These are phyloP conservation scores for Wickerhamomyces chambardii DNA, from an alignment of 805 yeast genomes.

Conservation along the genomic window DNA sequence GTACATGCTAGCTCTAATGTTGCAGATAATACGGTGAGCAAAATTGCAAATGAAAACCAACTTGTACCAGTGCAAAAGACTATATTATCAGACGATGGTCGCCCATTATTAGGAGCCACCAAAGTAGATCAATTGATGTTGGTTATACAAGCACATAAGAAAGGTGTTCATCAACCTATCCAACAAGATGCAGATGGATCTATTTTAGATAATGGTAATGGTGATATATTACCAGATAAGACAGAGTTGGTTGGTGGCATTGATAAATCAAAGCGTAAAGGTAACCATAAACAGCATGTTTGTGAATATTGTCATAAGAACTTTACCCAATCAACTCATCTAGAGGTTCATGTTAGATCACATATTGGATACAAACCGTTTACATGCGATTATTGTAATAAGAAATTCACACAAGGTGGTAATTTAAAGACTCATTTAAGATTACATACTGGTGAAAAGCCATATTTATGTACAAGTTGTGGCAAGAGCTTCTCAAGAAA, in stretches of 20 bases:
- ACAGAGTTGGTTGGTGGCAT: conserved; percentile 73
- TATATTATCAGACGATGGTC: conserved; percentile 46
- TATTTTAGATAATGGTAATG: conserved; percentile 42
- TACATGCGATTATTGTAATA: conserved; percentile 69
- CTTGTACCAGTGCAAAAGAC: conserved; percentile 38
- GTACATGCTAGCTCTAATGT: too few species aligned
- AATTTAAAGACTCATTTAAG: conserved; percentile 79
- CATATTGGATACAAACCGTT: conserved; percentile 86
- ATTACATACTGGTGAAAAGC: conserved; percentile 88
- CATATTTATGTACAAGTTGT: conserved; percentile 74
- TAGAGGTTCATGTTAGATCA: conserved; percentile 82
- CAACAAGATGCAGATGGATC: conserved; percentile 64
- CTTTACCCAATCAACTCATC: conserved; percentile 84
- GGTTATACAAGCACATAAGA: conserved; percentile 80
- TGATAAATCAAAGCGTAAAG: conserved; percentile 43
- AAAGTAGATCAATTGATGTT: conserved; percentile 89
- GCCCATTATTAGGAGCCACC: conserved; percentile 76
- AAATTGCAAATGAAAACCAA: conserved; percentile 10
- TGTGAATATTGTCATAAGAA: conserved; percentile 73
- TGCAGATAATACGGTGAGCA: conserved; percentile 2
- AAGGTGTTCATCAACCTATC: conserved; percentile 59
- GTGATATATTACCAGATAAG: conserved; percentile 41
- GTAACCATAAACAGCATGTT: conserved; percentile 44
- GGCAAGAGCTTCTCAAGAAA: conserved; percentile 75
- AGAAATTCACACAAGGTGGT: conserved; percentile 85